phyloP scores from a whole-genome alignment of 371 early-diverging fungal genomes.

The Mortierella sp. region DNA sequence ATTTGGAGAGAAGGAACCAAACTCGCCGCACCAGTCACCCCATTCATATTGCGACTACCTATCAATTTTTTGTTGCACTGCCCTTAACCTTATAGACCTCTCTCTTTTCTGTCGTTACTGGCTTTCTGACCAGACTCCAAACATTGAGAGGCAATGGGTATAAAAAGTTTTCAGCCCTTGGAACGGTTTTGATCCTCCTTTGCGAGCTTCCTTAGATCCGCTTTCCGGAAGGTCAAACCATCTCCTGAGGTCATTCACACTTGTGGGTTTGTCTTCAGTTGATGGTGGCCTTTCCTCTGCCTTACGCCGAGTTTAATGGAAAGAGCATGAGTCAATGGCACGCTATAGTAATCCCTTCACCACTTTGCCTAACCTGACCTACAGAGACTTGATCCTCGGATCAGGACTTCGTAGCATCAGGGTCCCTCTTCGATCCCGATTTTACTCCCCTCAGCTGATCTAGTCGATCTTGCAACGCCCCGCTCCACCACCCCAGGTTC shows the following conservation, averaged over 20 bases:
- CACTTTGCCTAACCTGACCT: slow-evolving; percentile 33
- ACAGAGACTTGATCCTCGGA: too few species aligned
- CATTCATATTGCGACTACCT: not conserved
- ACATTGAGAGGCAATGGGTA: not conserved
- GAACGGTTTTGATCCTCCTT: slow-evolving; percentile 33
- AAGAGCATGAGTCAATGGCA: slow-evolving; percentile 57
- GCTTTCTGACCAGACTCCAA: not conserved
- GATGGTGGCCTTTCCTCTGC: slow-evolving; percentile 39
- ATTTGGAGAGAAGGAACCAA: slow-evolving; percentile 35
- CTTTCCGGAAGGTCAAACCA: slow-evolving; percentile 22
- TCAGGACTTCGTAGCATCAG: not conserved
- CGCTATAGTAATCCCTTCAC: slow-evolving; percentile 55
- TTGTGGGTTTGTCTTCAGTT: not conserved
- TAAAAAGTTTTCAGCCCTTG: slow-evolving; percentile 29
- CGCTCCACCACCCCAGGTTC: slow-evolving; percentile 1
- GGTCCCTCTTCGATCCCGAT: slow-evolving; percentile 44
- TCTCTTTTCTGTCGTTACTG: not conserved
- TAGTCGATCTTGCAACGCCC: slow-evolving; percentile 40
- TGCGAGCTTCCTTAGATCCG: slow-evolving; percentile 56
- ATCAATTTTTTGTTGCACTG: not conserved
- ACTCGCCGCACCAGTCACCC: not conserved
- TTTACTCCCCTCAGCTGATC: slow-evolving; percentile 22
- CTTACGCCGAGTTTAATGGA: slow-evolving; percentile 59
- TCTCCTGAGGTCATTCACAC: not conserved
- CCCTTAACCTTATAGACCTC: not conserved